Evolutionary conservation across 768 basidiomycete species (phyloP), one percentile per base, ranked within the genome.

Genomic region (Lactarius hengduanensis): DNA sequence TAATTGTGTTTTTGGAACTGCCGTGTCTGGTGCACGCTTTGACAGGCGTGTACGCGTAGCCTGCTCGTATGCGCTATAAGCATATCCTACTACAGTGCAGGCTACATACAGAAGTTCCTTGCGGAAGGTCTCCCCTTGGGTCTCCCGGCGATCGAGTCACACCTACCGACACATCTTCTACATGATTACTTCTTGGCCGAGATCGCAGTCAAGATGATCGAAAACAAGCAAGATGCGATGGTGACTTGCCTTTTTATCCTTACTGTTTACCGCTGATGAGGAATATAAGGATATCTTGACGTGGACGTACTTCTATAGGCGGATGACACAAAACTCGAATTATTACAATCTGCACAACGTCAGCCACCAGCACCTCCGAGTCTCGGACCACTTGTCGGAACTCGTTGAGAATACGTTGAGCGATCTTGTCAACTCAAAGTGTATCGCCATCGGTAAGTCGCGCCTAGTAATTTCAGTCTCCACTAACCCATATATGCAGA

Each of bases 121-220:
- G 89, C 89, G 1, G 95, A 98, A 75, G 97, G 96, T 22, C 79
- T 99, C 32, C 97, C 96, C 26, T 26, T 26, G 26, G 26, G 26
- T 26, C 26, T 26, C 26, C 26, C 26, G 26, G 26, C 28, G 7
- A 97, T 98, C 70, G 97, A 99, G 76, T 96, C 93, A 0, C 94
- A 96, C 75, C 79, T 98, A 3, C 88, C 95, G 1, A 93, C 92
- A 0, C 90, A 94, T 74, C 79, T 91, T 65, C 79, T 99, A 1
- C 96, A 98, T 72, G 97, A 98, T 74, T 97, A 97, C 76, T 98
- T 98, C 86, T 83, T 98, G 60, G 94, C 96, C 0, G 97, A 98
- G 77, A 97, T 98, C 69, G 96, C 96, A 10, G 95, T 98, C 50
- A 96, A 95, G 79, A 98, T 96, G 15, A 98, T 98, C 65, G 95